Evolutionary conservation across 768 basidiomycete genomes (phyloP), one percentile per base, ranked within the genome.

Genomic region (Mycena vulgaris): DNA sequence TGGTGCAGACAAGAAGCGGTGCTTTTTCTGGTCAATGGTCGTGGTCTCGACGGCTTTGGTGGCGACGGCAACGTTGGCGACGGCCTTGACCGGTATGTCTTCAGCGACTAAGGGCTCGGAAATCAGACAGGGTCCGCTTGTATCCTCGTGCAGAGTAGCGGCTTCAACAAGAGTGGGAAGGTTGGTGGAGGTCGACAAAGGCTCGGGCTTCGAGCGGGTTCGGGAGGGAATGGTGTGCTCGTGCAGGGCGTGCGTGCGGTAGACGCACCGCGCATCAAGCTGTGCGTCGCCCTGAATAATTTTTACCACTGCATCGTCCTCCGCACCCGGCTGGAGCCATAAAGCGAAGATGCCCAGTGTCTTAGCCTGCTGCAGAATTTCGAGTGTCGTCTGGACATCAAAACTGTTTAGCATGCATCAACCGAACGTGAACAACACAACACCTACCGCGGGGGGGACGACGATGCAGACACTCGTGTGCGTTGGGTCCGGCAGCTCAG

Each of bases 281-380:
- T 58, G 47, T 7, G 65, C 83, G 37, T 86, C 83, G 63, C 85
- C 82, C 25, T 82, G 79, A 69, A 92, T 88, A 66, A 83, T 90
- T 17, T 79, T 60, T 3, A 74, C 76, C 42, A 91, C 89, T 2
- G 79, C 78, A 42, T 70, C 58, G 47, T 89, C 85, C 63, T 88
- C 85, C 2, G 89, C 88, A 25, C 91, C 91, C 9, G 91, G 91
- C 74, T 92, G 91, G 40, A 91, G 84, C 91, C 91, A 92, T 49
- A 91, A 80, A 0, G 85, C 84, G 0, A 85, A 87, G n/a, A 90
- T 75, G 21, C 73, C 76, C 33, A 83, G 83, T 31, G 77, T 78
- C 77, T 86, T 85, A 4, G 85, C 87, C 49, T 86, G 82, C 73
- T 88, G 80, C 69, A 90, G 75, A 53, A 89, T 35, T 37, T 79